Conservation (phyloP, 495 filamentous ascomycete species). For the Barbatosphaeria neglecta region DNA sequence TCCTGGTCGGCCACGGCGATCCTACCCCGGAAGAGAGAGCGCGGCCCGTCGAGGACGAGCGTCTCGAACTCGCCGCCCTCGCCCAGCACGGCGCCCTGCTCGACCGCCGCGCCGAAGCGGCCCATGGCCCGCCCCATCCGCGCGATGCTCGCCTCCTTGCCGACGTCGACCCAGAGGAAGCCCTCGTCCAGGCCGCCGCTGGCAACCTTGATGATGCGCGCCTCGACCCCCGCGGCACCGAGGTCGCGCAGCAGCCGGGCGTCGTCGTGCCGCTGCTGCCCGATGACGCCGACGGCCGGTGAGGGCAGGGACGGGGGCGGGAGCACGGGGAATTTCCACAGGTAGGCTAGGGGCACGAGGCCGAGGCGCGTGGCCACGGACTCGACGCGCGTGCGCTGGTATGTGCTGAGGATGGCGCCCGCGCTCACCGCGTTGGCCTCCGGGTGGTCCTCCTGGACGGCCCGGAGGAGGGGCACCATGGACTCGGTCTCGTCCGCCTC, state of each 20-base stretch:
- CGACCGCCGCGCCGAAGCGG: slow-evolving; percentile 55
- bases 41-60: slow-evolving; percentile 70
- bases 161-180: slow-evolving; percentile 76
- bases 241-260: slow-evolving; percentile 67
- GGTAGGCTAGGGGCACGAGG: slow-evolving; percentile 66
- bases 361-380: slow-evolving; percentile 69
- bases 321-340: slow-evolving; percentile 84
- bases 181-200: slow-evolving; percentile 75
- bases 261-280: slow-evolving; percentile 7
- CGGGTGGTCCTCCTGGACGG: slow-evolving; percentile 54
- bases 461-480: slow-evolving; percentile 57
- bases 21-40: slow-evolving; percentile 53
- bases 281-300: neutral
- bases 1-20: slow-evolving; percentile 51
- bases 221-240: slow-evolving; percentile 61
- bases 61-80: slow-evolving; percentile 98
- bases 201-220: slow-evolving; percentile 87
- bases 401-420: slow-evolving; percentile 86
- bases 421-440: slow-evolving; percentile 73
- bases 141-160: slow-evolving; percentile 34
- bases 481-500: slow-evolving; percentile 75
- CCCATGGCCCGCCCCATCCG: slow-evolving; percentile 50
- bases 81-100: slow-evolving; percentile 62
- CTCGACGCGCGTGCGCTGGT: slow-evolving; percentile 90
- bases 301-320: no score